Evolutionary conservation across 192 early-diverging fungal species (phyloP), one percentile per base, ranked within the genome.

Genomic region (Coemansia sp.): DNA sequence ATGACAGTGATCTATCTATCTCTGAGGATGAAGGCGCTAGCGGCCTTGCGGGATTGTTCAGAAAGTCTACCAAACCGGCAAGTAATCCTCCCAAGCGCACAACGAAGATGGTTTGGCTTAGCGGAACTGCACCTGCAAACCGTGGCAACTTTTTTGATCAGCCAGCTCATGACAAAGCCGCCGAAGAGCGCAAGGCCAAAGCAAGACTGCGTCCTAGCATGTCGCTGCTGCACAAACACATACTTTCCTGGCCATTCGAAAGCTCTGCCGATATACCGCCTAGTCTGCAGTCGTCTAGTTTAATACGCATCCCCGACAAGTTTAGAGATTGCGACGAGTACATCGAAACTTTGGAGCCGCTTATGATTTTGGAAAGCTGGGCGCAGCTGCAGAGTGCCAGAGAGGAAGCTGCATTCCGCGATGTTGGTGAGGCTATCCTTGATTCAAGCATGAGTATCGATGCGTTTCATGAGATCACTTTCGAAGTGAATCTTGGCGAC

Each of bases 321-420:
- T 98, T 94, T 63, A 60, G 78, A 2, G 69, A 76, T 20, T 72
- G 78, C 6, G 66, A 78, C 28, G 74, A 88, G 48, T 98, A 97
- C 66, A 68, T 68, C 2, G 55, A 57, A 18, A 72, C 82, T 4
- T 91, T 97, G 73, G 93, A 95, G 72, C 94, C 94, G 0, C 71
- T 97, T 48, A 57, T 96, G 36, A 64, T 94, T 34, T 77, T 94
- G 4, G 96, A 98, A 71, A 84, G 87, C 60, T 96, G 94, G 95
- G 80, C 89, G 57, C 90, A 94, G 68, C 75, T 97, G 33, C 74
- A 88, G 66, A 86, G 88, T 7, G 76, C 88, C 10, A 86, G 87
- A 51, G 91, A 94, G 59, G 87, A 92, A 57, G 61, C 83, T 11
- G 74, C 2, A 3, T 25, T 11, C 11, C 64, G 48, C 5, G 66